Conservation (phyloP, 2,329 filamentous ascomycete species). For the Diplocarpon rosae region DNA sequence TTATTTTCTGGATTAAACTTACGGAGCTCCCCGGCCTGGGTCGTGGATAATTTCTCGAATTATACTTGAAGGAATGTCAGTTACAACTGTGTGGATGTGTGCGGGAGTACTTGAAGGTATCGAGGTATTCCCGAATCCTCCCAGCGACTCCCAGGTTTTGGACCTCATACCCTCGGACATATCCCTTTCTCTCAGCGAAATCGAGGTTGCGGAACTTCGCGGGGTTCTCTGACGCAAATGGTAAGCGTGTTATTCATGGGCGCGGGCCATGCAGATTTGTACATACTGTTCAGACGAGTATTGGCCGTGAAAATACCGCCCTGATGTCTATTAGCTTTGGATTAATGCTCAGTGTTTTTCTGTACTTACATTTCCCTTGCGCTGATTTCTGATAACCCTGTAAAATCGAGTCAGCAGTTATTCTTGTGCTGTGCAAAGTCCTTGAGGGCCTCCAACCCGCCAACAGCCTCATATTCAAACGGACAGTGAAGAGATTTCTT, state of each 20-base stretch:
- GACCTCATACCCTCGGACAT: conserved; percentile 71
- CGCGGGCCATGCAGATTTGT: not conserved
- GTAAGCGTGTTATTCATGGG: not conserved
- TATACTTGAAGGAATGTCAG: conserved; percentile 60
- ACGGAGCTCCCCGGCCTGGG: conserved; percentile 82
- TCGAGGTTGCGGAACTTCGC: conserved; percentile 96
- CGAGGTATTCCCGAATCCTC: not conserved
- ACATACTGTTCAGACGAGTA: conserved; percentile 69
- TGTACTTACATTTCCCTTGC: conserved; percentile 38
- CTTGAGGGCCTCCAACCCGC: conserved; percentile 23
- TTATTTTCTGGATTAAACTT: not conserved
- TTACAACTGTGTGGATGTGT: not conserved
- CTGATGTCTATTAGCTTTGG: too few relatives aligned
- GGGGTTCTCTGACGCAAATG: conserved; percentile 57
- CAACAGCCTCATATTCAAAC: not conserved
- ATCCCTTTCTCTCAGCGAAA: conserved; percentile 93
- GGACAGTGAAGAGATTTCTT: not conserved
- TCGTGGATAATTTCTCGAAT: conserved; percentile 96
- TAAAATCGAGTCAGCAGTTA: not conserved
- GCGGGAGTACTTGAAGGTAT: not conserved
- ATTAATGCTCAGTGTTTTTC: too few relatives aligned
- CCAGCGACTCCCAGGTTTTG: not conserved
- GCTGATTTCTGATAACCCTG: conserved; percentile 46
- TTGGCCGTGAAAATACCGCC: conserved; percentile 70
- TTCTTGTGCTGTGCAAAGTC: not conserved